A percentile compares a stretch with the other conserved stretches of the same genome.
Conservation (phyloP, 768 basidiomycete species). For the Mrakia blollopis region DNA sequence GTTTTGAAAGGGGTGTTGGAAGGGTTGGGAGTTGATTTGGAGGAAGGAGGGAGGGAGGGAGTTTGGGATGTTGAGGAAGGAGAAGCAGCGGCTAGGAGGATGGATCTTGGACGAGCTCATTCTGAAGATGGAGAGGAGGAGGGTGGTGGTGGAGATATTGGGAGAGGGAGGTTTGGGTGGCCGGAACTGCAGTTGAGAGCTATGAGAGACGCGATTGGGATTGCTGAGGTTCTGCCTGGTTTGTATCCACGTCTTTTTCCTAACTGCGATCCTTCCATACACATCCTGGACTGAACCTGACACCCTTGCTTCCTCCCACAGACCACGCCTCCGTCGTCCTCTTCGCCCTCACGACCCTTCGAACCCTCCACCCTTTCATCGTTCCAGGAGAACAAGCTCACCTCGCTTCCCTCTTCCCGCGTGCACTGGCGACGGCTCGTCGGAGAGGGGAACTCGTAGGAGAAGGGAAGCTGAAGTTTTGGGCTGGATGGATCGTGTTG, state of each 20-base stretch:
- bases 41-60: slow-evolving; percentile 37
- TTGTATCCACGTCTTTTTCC: slow-evolving; percentile 34
- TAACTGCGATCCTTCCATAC: too few relatives aligned
- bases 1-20: slow-evolving; percentile 24
- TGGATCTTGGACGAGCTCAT: not conserved
- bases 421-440: slow-evolving; percentile 67
- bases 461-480: slow-evolving; percentile 64
- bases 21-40: slow-evolving; percentile 57
- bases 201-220: slow-evolving; percentile 83
- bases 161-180: slow-evolving; percentile 69
- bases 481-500: slow-evolving; percentile 66
- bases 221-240: slow-evolving; percentile 90
- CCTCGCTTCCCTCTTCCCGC: slow-evolving; percentile 63
- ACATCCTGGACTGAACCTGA: too few relatives aligned
- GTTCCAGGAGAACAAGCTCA: slow-evolving; percentile 72
- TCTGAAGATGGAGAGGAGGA: not conserved
- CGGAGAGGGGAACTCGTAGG: slow-evolving; percentile 63
- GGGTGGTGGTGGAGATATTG: not conserved
- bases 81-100: not conserved
- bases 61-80: not conserved
- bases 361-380: slow-evolving; percentile 63
- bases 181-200: slow-evolving; percentile 89
- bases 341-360: slow-evolving; percentile 82
- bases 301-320: slow-evolving; percentile 40
- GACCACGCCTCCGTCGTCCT: slow-evolving; percentile 81